These are phyloP conservation scores for Mycena leptocephala DNA, from an alignment of 768 basidiomycete genomes.

Conservation along the genomic window DNA sequence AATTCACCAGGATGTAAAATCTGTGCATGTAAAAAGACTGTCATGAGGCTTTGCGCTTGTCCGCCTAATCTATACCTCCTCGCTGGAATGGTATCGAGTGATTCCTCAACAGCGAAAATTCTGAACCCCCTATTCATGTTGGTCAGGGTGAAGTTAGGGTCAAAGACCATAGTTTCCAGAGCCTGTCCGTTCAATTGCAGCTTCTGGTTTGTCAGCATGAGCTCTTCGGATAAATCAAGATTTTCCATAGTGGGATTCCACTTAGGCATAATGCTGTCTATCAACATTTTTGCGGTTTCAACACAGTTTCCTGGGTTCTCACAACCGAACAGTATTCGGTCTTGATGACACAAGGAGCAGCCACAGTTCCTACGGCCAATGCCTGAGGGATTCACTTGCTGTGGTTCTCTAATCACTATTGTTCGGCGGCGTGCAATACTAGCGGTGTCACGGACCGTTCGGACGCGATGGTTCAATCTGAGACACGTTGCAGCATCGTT, in stretches of 20 bases:
- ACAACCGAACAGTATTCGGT: not conserved
- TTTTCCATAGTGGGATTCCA: too few relatives aligned
- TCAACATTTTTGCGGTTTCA: too few relatives aligned
- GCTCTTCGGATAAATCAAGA: slow-evolving; percentile 5
- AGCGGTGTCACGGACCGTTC: not conserved
- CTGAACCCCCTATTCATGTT: not conserved
- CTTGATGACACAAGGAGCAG: not conserved
- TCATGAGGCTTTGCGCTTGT: not conserved
- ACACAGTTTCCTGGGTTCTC: not conserved
- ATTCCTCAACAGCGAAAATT: not conserved
- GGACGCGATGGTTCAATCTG: not conserved
- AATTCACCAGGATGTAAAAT: not conserved
- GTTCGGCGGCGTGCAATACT: not conserved
- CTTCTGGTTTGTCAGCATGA: not conserved
- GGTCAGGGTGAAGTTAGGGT: not conserved
- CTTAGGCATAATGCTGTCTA: not conserved
- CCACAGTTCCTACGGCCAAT: slow-evolving; percentile 12
- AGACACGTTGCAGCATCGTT: not conserved
- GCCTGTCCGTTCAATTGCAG: not conserved
- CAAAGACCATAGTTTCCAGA: not conserved
- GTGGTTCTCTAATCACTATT: not conserved
- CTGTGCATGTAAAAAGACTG: too few relatives aligned
- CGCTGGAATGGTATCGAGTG: not conserved
- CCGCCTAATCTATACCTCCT: not conserved
- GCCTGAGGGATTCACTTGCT: slow-evolving; percentile 5